Base-by-base conservation (phyloP, 768 basidiomycete species). In the Mycena indigotica region DNA sequence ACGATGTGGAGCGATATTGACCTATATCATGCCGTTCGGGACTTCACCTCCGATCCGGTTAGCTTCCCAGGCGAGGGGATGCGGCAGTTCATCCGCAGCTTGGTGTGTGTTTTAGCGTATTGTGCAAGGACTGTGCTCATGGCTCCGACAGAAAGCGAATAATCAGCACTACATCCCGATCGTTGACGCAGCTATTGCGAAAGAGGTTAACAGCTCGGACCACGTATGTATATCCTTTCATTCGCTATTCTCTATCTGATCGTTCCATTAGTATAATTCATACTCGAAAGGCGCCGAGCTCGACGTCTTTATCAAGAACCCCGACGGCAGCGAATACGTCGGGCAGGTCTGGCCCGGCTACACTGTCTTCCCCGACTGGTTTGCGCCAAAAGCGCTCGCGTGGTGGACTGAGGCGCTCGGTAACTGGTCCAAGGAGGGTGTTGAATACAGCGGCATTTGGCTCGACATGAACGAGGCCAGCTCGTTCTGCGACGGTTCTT, bases 1-100 rank as follows among this genome's bases (percentile, higher is more conserved):
- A 86, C 84, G 41, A 88, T 88, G 79, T 90, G 88, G 88, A 89
- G 86, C 65, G 88, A 89, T 62, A 87, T 90, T 58, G 88, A 90
- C 70, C 60, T 89, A 52, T 89, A 88, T 62, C 83, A 88, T 62
- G 82, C 86, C 25, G 75, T 80, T 30, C 78, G 88, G 16, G 88
- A 87, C 69, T 88, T 89, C 61, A 90, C 88, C 4, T 71, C 79
- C 5, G 87, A 89, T 66, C 86, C 87, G 13, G 79, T 83, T 26
- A 80, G 75, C 41, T 90, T 83, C 75, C 84, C 87, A 4, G 72
- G 67, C 16, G 76, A 81, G 17, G 81, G 84, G 58, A 70, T 88
- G 64, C 70, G 72, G 24, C 65, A 67, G 45, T 87, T 87, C 65
- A 87, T 85, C 39, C 65, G 67, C 30, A 78, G 82, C 54, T 68